Base-by-base conservation (phyloP, 257 asterid genomes). In the Ligustrum vulgare region DNA sequence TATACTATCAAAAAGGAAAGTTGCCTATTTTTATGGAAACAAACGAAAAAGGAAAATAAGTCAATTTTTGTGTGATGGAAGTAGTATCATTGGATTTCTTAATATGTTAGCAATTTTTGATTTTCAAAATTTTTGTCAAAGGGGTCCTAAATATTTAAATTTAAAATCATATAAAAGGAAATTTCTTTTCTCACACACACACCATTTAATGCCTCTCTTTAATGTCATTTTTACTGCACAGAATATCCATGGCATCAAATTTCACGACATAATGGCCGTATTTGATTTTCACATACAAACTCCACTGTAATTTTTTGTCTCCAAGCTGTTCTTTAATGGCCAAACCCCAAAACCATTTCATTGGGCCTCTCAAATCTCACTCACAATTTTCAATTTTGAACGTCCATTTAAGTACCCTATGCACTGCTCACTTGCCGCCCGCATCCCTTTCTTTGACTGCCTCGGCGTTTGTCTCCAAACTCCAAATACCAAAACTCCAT, bases 391-490 rank as follows among this genome's bases (percentile, higher is more conserved):
- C 89, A 86, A 90, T 87, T 92, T 92, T 89, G 88, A 90, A 86
- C 43, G 36, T 67, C 85, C 83, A 74, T 79, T 84, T 86, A 74
- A 76, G 67, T 71, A 73, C 81, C 87, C 85, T 73, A 70, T 75
- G 73, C 77, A 11, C 35, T 47, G 67, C 87, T 78, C 76, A 49
- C 82, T 79, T 82, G 86, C 80, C 86, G 84, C 95, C 87, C 81
- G 82, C 83, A 49, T 84, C 87, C 86, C 87, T 75, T 76, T 66
- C 87, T 89, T 90, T 91, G 98, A 93, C 97, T 79, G 68, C 97
- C 93, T 90, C 93, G 93, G 80, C 90, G 79, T 78, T 78, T 56
- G 64, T 20, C 64, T 56, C 86, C 83, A 80, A 76, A 71, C 77
- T 79, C 87, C 87, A 32, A 80, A 69, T 51, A 47, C 78, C 89